Conservation (phyloP, 768 basidiomycete genomes). For the Amanita inopinata region DNA sequence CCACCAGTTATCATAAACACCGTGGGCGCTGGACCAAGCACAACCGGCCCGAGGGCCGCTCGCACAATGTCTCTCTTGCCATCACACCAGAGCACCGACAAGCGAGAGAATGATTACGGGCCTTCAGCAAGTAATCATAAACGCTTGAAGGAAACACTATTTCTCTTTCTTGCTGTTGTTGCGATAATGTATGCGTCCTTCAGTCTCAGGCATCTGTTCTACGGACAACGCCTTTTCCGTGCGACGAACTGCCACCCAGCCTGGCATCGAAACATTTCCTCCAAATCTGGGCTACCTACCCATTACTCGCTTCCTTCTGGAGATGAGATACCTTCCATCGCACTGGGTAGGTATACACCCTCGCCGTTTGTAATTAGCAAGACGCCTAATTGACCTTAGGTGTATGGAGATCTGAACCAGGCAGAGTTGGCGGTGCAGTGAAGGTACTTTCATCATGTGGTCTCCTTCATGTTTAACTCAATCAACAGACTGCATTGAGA, state of each 20-base stretch:
- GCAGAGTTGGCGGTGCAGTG: slow-evolving; percentile 60
- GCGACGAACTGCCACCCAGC: slow-evolving; percentile 4
- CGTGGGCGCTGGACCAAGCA: too few species aligned
- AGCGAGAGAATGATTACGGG: not conserved
- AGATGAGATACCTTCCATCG: slow-evolving; percentile 57
- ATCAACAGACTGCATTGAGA: slow-evolving; percentile 40
- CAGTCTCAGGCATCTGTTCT: slow-evolving; percentile 6
- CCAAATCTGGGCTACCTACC: slow-evolving; percentile 23
- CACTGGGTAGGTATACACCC: slow-evolving; percentile 37
- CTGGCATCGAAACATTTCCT: slow-evolving; percentile 11
- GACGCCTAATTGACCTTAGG: slow-evolving; percentile 24
- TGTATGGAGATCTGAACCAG: slow-evolving; percentile 48
- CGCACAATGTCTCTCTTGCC: not conserved
- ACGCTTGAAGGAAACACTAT: slow-evolving; percentile 7
- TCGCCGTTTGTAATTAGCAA: not conserved
- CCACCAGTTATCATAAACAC: too few species aligned
- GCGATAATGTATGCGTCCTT: slow-evolving; percentile 12
- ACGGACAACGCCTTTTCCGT: slow-evolving; percentile 1
- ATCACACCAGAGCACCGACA: not conserved
- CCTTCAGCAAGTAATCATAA: not conserved
- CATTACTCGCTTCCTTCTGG: slow-evolving; percentile 58
- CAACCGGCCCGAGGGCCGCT: too few species aligned
- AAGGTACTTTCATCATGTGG: slow-evolving; percentile 26
- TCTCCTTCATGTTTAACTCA: not conserved
- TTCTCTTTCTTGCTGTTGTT: slow-evolving; percentile 8